A percentile compares a stretch with the other conserved stretches of the same genome.
Evolutionary conservation across 164 flowering plant species (phyloP).

Genomic region (Stephania japonica): DNA sequence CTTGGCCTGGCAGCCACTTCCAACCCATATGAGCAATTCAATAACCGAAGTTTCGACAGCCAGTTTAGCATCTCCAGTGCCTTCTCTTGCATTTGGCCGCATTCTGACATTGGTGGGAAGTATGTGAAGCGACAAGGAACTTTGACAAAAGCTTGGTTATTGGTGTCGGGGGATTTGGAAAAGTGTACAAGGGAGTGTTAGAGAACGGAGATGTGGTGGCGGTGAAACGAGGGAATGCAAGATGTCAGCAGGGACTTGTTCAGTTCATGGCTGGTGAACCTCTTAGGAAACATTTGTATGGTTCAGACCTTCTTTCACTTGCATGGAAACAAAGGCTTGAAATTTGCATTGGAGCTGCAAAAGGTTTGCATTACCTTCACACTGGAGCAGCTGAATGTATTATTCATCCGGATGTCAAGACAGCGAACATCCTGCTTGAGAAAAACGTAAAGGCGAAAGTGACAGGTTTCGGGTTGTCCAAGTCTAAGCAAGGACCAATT

Average conservation of each 20-base stretch:
- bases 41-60: slow-evolving; percentile 33
- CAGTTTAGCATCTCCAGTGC: slow-evolving; percentile 30
- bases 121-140: slow-evolving; percentile 41
- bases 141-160: slow-evolving; percentile 38
- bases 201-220: slow-evolving; percentile 41
- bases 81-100: slow-evolving; percentile 28
- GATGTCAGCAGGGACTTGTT: slow-evolving; percentile 38
- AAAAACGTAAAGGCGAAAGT: slow-evolving; percentile 39
- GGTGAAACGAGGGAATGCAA: slow-evolving; percentile 43
- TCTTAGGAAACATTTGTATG: slow-evolving; percentile 41
- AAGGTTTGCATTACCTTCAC: slow-evolving; percentile 54
- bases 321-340: slow-evolving; percentile 48
- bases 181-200: slow-evolving; percentile 37
- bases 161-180: slow-evolving; percentile 50
- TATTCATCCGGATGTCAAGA: slow-evolving; percentile 51
- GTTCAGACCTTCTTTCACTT: slow-evolving; percentile 33
- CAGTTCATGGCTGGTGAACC: slow-evolving; percentile 55
- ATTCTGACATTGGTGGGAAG: slow-evolving; percentile 29
- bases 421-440: slow-evolving; percentile 46
- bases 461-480: slow-evolving; percentile 50
- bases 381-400: slow-evolving; percentile 46
- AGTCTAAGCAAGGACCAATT: slow-evolving; percentile 43
- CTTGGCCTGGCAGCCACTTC: slow-evolving; percentile 26
- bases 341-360: slow-evolving; percentile 54
- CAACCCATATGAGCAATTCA: slow-evolving; percentile 30